Evolutionary conservation across 2,329 filamentous ascomycete genomes (phyloP), one percentile per base, ranked within the genome.

Genomic region (Penicillium janthinellum): DNA sequence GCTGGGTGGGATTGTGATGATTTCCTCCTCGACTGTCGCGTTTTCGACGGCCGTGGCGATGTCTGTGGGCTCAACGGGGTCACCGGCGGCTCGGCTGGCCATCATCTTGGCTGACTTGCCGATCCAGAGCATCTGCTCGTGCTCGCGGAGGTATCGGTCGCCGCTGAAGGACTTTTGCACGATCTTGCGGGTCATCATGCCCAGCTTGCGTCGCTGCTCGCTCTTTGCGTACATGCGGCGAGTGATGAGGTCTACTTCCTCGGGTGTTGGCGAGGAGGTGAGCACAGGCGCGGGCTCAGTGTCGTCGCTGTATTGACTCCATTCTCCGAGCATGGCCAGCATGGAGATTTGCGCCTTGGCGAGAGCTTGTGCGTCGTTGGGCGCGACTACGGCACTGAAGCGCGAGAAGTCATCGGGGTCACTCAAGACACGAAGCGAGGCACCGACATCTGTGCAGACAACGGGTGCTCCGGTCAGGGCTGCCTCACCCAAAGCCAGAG

Each of bases 371-470:
- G 86, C 81, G 69, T 89, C 86, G 65, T 88, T 88, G 2, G 86
- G 86, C 14, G 86, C 83, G 2, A 88, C 85, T 5, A 88, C 84
- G 58, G 85, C 86, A 62, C 84, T 86, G 75, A 85, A 88, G 28
- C 81, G 76, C 4, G 80, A 76, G 64, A 77, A 79, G 49, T 78
- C 77, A 52, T 82, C 75, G 2, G 76, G 74, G 48, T 78, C 76
- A 45, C 74, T 78, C 11, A 78, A 69, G 1, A 78, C 76, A 10
- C 75, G 74, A 2, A 78, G 69, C 1, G 77, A 78, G 12, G 77
- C 76, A 15, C 77, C 76, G 7, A 78, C 77, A 34, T 78, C 76
- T 22, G 76, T 78, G 55, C 75, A 77, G 54, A 78, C 76, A 1
- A 81, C 77, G 0, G 78, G 79, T 1, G 78, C 78, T 17, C 79